Base-by-base conservation (phyloP, 352 stramenopile species). In the Globisporangium cylindrosporum region DNA sequence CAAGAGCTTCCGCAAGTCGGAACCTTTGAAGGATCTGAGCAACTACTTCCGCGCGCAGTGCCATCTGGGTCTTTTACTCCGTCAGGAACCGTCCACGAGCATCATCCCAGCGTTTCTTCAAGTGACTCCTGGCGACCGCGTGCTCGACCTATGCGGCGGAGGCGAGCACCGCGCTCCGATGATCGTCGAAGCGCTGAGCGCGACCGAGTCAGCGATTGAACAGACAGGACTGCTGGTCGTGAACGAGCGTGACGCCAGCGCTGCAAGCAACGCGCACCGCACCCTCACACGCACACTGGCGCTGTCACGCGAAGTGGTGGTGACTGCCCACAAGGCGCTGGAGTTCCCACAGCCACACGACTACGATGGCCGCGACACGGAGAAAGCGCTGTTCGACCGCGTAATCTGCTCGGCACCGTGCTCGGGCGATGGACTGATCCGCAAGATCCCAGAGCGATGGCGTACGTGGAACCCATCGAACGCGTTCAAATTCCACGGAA, bases 1-100 rank as follows among this genome's bases (percentile, higher is more conserved):
- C 71, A 93, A 93, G 67, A 81, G 78, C 29, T 84, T 98, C 34
- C 87, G 93, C 29, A 96, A 97, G 69, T 89, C 96, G 62, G 77
- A 93, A 66, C 78, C 74, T 9, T 74, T 98, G n/a, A 76, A 91
- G 46, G 82, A 90, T 18, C 83, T 99, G 34, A 95, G 97, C 78
- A 81, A 91, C 6, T 99, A 96, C 80, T 82, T 99, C 22, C 95
- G 95, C 32, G 82, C 86, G 25, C 88, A 99, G 60, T 89, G 81
- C 53, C 76, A 90, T 7, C 71, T 92, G 22, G 95, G 97, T 1
- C 97, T 84, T 36, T 78, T 99, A 2, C 91, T 98, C 46, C 81
- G 84, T 27, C 96, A 99, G 68, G 98, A 99, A 70, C 84, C 98
- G 9, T 95, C 97, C 34, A 97, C 88, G 53, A 99, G 98, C 84